Evolutionary conservation across 371 early-diverging fungal species (phyloP).

Genomic region (Lichtheimia ornata): DNA sequence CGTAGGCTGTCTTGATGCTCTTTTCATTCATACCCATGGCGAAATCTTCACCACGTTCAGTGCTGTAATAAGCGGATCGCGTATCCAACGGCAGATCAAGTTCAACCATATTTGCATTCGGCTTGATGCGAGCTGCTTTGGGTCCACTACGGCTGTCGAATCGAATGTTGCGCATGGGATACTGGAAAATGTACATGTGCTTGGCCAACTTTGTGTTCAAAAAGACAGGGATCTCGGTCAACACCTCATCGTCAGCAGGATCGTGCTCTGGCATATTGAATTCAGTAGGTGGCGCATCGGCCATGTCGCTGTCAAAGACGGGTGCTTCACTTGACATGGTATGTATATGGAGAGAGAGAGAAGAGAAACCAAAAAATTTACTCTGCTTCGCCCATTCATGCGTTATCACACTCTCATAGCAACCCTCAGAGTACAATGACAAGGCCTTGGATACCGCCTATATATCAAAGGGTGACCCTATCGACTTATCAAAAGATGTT

Average conservation of each 20-base stretch:
- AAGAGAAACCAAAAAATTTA: background rate
- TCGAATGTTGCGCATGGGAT: constrained; percentile 71
- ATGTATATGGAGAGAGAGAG: background rate
- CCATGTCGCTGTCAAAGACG: constrained; percentile 15
- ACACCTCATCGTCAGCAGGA: constrained; percentile 70
- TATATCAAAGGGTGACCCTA: too few species aligned
- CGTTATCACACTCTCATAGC: too few species aligned
- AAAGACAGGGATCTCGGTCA: constrained; percentile 80
- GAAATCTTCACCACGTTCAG: constrained; percentile 77
- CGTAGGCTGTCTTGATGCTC: constrained; percentile 68
- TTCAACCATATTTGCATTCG: constrained; percentile 77
- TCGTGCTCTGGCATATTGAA: background rate
- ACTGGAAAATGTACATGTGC: constrained; percentile 81
- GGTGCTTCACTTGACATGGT: background rate
- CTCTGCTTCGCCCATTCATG: too few species aligned
- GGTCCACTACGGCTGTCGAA: constrained; percentile 50
- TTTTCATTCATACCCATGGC: constrained; percentile 78
- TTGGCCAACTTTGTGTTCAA: constrained; percentile 68
- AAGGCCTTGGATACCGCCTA: too few species aligned
- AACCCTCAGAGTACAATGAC: too few species aligned
- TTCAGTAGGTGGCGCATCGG: constrained; percentile 5
- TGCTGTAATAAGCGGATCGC: constrained; percentile 67
- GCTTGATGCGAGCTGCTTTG: constrained; percentile 80
- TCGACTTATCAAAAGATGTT: too few species aligned
- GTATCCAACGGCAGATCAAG: constrained; percentile 86